phyloP scores from a whole-genome alignment of 495 filamentous ascomycete genomes.

The Cercophora scortea region DNA sequence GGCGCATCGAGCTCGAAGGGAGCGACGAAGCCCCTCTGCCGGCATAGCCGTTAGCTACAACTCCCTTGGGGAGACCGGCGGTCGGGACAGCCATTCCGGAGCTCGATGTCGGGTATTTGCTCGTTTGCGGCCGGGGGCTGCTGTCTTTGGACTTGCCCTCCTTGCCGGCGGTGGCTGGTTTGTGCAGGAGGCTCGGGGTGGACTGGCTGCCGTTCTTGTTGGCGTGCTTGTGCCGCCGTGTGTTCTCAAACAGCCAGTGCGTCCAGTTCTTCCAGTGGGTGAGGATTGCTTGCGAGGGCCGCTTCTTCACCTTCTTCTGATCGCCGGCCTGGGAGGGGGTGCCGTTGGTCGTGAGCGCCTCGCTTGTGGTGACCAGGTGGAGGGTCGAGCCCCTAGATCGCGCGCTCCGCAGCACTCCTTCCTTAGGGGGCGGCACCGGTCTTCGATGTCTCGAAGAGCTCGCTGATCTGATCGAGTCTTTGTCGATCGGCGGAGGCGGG shows the following conservation, averaged over 20 bases:
- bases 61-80: conserved; percentile 25
- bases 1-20: conserved; percentile 2
- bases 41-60: conserved; percentile 29
- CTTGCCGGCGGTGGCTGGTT: conserved; percentile 28
- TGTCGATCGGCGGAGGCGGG: conserved; percentile 65
- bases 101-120: conserved; percentile 36
- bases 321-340: conserved; percentile 15
- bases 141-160: conserved; percentile 39
- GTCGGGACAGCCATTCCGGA: conserved; percentile 11
- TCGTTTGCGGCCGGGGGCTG: conserved; percentile 46
- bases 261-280: conserved; percentile 71
- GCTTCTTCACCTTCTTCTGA: conserved; percentile 35
- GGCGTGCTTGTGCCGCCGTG: conserved; percentile 29
- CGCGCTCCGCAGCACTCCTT: conserved; percentile 51
- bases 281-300: conserved; percentile 40
- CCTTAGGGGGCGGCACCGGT: conserved; percentile 81
- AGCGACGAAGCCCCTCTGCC: conserved; percentile 4
- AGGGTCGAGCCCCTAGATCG: conserved; percentile 69
- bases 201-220: conserved; percentile 46
- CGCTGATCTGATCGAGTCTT: conserved; percentile 63
- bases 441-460: conserved; percentile 60
- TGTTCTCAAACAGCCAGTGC: conserved; percentile 44
- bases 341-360: conserved; percentile 25
- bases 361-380: conserved; percentile 63
- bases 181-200: conserved; percentile 41